Base-by-base conservation (phyloP, 352 stramenopile genomes). In the Blastocystis sp. region DNA sequence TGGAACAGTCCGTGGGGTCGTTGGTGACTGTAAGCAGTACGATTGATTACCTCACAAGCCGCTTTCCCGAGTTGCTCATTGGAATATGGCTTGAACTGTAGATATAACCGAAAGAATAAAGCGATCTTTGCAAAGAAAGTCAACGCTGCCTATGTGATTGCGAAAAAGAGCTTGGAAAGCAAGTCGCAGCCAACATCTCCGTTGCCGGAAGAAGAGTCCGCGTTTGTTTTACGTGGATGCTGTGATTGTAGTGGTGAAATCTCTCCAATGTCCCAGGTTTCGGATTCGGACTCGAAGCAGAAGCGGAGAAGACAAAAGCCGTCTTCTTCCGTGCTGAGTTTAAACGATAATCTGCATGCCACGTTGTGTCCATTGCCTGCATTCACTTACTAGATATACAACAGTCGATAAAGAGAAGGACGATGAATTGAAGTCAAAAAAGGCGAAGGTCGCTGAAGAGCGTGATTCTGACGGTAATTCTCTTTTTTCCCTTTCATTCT, bases 271-370 rank as follows among this genome's bases (percentile, higher is more conserved):
- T 53, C 59, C 62, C 52, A 74, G 43, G 17, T 48, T 17, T 74
- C 64, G 28, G 64, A 74, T n/a, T 62, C 93, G 11, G 93, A 95
- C 89, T 90, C 96, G 7, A 91, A 94, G 59, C 89, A 90, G 52
- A 95, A 94, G 91, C 89, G 95, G 62, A 89, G 40, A 21, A 89
- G 56, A 87, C 21, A 7, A 14, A 87, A 78, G 45, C 38, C 10
- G 14, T 76, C n/a, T 41, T 52, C 17, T 2, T 77, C 76, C 23
- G 59, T 59, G n/a, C 48, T 87, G 23, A 87, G 65, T 87, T 61
- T 87, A 28, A 87, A 87, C 40, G 77, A 87, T 69, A 87, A 77
- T 87, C 62, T 87, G n/a, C 77, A 81, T 43, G 21, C 43, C 38
- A 28, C 71, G 71, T 81, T 53, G 21, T 3, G 41, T 65, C 45